Base-by-base conservation (phyloP, 371 early-diverging fungal species). In the Massospora cicadina region DNA sequence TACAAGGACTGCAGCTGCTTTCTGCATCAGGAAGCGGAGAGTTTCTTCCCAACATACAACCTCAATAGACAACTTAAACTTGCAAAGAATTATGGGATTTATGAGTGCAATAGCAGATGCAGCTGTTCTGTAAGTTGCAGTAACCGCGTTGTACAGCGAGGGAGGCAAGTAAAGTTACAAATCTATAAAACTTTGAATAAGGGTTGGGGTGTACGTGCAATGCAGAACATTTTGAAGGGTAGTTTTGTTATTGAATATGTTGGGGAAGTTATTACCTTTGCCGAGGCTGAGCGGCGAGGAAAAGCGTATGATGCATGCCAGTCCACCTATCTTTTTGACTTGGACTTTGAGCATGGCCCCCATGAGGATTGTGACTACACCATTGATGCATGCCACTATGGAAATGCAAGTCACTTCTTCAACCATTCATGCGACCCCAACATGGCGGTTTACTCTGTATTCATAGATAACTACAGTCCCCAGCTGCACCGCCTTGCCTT, bases 351-450 rank as follows among this genome's bases (percentile, higher is more conserved):
- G 29, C 55, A 64, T 26, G 73, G 70, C 23, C 67, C 62, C 28
- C 56, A 66, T 10, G 58, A 68, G 5, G 68, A 71, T 2, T 68
- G 66, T 27, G 63, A 67, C 3, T 86, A 76, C 63, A 74, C 75
- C 5, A 76, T 90, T 62, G 90, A 90, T 71, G 84, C 89, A 0
- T 79, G 71, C 68, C 62, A 71, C 3, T 67, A 70, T 30, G 90
- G 89, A 25, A 87, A 86, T 59, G 76, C 81, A 1, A 78, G 85
- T 1, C 79, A 79, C 27, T 89, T 86, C 68, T 77, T 88, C 55
- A 90, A 88, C 62, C 90, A 90, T 61, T 81, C 82, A 0, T 88
- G 87, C 58, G 74, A 74, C 0, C 81, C 83, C 0, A 85, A 85
- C 63, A 62, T 82, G 13, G 70, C 68, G 10, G 77, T 80, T 0